These are phyloP conservation scores for Monascus ruber DNA, from an alignment of 2,329 filamentous ascomycete species.

Conservation along the genomic window DNA sequence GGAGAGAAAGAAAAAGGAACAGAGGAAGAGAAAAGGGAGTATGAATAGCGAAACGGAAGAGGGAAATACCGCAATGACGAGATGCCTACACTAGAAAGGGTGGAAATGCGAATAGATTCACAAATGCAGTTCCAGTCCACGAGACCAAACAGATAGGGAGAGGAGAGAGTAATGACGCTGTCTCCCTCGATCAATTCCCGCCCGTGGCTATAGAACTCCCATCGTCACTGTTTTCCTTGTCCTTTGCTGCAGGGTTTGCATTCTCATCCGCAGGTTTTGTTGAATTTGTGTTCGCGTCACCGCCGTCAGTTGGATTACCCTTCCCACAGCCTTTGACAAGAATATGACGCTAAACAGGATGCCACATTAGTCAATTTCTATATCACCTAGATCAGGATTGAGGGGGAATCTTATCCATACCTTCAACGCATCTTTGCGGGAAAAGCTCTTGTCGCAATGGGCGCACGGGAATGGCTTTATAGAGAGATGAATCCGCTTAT, in stretches of 20 bases:
- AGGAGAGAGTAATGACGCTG: too few species aligned
- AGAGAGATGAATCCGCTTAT: constrained; percentile 87
- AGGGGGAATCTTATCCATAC: constrained; percentile 42
- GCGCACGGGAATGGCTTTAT: constrained; percentile 92
- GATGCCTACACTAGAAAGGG: too few species aligned
- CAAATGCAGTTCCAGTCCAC: too few species aligned
- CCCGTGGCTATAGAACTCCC: too few species aligned
- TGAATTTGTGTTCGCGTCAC: background rate
- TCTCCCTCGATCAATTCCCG: too few species aligned
- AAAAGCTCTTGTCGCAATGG: constrained; percentile 93
- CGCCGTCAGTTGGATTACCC: constrained; percentile 15
- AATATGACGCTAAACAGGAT: constrained; percentile 45
- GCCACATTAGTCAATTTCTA: background rate
- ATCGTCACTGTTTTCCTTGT: background rate
- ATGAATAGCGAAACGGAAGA: too few species aligned
- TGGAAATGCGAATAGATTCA: too few species aligned
- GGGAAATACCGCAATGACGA: too few species aligned
- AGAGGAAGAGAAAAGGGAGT: too few species aligned
- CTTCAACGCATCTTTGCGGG: constrained; percentile 92
- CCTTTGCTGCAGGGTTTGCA: background rate
- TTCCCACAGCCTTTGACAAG: constrained; percentile 59
- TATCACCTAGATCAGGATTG: background rate
- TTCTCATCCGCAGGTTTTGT: background rate
- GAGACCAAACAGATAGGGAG: too few species aligned
- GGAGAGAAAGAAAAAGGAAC: too few species aligned